Evolutionary conservation across 495 filamentous ascomycete genomes (phyloP), one percentile per base, ranked within the genome.

Genomic region (Penicillium psychrofluorescens): DNA sequence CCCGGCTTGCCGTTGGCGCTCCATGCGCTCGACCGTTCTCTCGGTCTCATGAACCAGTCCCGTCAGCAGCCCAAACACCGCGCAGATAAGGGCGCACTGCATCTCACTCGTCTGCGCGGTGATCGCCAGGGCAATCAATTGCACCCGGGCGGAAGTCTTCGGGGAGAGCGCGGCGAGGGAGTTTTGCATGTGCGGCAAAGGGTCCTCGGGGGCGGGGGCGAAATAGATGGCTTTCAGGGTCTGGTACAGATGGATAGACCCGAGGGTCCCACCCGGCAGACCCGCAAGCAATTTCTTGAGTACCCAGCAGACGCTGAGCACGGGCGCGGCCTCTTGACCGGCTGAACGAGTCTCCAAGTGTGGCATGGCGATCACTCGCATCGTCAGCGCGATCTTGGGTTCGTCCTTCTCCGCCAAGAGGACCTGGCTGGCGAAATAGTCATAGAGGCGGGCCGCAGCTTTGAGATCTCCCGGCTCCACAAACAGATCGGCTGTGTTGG

Each of bases 191-290:
- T 40, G 38, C 13, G 46, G 48, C 6, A 68, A 56, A 37, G 77
- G 75, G 1, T 70, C 62, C 38, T 74, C 71, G 0, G 61, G 64
- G 43, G 72, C 65, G 11, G 77, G 66, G 36, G 80, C 75, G 29
- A 65, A 66, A 35, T 78, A 75, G 29, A 92, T 82, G 29, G 72
- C 71, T 22, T 81, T 75, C 11, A 91, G 53, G 4, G 76, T 72
- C 37, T 82, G 76, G 47, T 88, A 90, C 16, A 90, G 58, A 15
- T 68, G 62, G 31, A 77, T 52, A 16, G 83, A 85, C 11, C 86
- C 87, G 9, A 92, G 66, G 32, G 91, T 80, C 1, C 87, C 87
- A 1, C 79, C 81, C 0, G 86, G 87, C 1, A 92, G 61, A 6
- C 82, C 84, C 7, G 76, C 70, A 11, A 92, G 61, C 7, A 92